Base-by-base conservation (phyloP, 805 yeast genomes). In the Yamadazyma scolyti region DNA sequence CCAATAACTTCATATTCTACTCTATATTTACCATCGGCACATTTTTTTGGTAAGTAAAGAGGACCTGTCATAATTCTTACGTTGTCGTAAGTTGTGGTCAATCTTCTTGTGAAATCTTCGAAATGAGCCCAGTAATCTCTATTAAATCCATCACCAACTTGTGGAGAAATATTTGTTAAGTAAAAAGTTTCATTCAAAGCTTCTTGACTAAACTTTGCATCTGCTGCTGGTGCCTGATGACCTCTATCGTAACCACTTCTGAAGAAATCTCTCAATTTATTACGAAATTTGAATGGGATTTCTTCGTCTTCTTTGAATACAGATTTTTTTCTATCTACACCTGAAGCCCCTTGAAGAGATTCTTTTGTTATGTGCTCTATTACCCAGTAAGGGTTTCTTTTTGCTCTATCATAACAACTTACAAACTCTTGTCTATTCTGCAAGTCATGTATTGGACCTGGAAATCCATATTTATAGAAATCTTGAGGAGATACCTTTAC, bases 111-210 rank as follows among this genome's bases (percentile, higher is more conserved):
- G 53, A 93, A 93, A 48, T 84, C 83, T 58, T 93, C 98, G 37
- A 93, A 77, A 55, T 88, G 96, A 0, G 97, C 95, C 98, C 98
- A 93, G 55, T 93, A 67, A 54, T 93, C 97, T 47, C 98, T 72
- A 61, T 93, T 93, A 65, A 93, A 93, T 0, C 98, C 98, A 4
- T 82, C 95, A 3, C 98, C 98, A 3, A 93, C 96, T 56, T 93
- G 98, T 1, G 98, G 98, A 6, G 94, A 76, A 71, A 93, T 90
- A 58, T 93, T 93, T 5, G 95, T 81, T 46, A 93, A 64, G 42
- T 67, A 76, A 50, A 93, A 93, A 0, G 98, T 93, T 55, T 90
- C 95, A 58, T 93, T 82, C 97, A 93, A 90, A 12, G 97, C 97
- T 12, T 54, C 46, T 58, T 93, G 98, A 19, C 78, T 77, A 61